Conservation (phyloP, 805 yeast genomes). For the Candida nitratophila region DNA sequence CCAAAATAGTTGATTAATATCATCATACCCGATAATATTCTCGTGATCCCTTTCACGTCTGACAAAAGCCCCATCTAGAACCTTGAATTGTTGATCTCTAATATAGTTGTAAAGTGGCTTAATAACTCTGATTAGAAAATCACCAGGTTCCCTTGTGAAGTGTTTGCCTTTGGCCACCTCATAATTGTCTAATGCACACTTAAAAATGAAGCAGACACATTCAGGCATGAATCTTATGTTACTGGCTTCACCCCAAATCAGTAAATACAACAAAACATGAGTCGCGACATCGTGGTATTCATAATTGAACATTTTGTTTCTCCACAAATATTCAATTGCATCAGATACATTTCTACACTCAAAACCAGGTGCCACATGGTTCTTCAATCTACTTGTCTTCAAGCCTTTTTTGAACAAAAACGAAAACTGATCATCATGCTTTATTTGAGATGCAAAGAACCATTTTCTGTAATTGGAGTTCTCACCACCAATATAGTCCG, state of each 20-base stretch:
- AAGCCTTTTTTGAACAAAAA: conserved; percentile 53
- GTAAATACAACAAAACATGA: conserved; percentile 56
- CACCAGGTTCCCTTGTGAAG: conserved; percentile 4
- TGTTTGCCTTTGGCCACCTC: conserved; percentile 14
- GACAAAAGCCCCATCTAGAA: conserved; percentile 45
- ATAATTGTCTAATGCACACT: conserved; percentile 47
- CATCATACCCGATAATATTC: conserved; percentile 51
- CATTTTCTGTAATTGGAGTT: conserved; percentile 83
- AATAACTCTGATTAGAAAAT: conserved; percentile 29
- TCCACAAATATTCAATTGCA: conserved; percentile 85
- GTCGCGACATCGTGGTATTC: conserved; percentile 52
- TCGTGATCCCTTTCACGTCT: conserved; percentile 67
- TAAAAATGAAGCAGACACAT: conserved; percentile 46
- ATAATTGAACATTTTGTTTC: conserved; percentile 47
- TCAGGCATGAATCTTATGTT: conserved; percentile 50
- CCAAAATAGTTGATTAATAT: conserved; percentile 48
- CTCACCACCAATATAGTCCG: conserved; percentile 90
- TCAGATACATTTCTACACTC: conserved; percentile 32
- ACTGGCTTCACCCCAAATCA: conserved; percentile 76
- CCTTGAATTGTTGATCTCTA: conserved; percentile 60
- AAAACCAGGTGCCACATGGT: conserved; percentile 13
- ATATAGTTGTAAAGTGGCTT: conserved; percentile 51
- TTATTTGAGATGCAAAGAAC: conserved; percentile 84
- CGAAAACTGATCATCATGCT: conserved; percentile 55
- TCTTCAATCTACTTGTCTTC: conserved; percentile 9